phyloP scores from a whole-genome alignment of 2,329 filamentous ascomycete species.

The Fusarium verticillioides region DNA sequence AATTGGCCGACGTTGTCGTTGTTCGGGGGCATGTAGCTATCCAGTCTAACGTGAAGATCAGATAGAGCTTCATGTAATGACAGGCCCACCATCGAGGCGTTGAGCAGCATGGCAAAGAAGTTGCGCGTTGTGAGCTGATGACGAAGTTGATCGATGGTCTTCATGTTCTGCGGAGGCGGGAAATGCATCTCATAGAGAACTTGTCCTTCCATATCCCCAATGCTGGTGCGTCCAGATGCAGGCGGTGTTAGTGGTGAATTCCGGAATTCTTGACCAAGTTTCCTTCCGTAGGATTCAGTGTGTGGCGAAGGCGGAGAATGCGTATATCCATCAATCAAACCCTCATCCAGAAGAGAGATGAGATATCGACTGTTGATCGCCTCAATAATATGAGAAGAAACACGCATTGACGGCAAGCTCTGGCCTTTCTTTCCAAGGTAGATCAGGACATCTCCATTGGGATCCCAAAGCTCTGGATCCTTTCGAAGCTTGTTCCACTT shows the following conservation, averaged over 20 bases:
- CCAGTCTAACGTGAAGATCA: conserved; percentile 70
- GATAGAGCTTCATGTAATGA: conserved; percentile 71
- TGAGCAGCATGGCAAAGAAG: conserved; percentile 73
- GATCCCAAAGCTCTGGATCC: conserved; percentile 70
- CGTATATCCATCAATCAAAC: conserved; percentile 58
- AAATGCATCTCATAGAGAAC: conserved; percentile 73
- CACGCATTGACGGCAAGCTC: conserved; percentile 62
- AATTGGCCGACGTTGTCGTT: conserved; percentile 68
- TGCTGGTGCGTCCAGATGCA: conserved; percentile 55
- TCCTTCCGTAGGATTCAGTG: conserved; percentile 53
- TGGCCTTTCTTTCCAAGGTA: conserved; percentile 62
- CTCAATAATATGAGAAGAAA: conserved; percentile 69
- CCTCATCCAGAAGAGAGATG: conserved; percentile 64
- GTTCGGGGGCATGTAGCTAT: conserved; percentile 66
- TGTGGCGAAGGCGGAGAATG: conserved; percentile 55
- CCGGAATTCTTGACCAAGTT: conserved; percentile 10
- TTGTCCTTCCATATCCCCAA: conserved; percentile 58
- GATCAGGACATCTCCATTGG: conserved; percentile 68
- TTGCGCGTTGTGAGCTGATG: conserved; percentile 76
- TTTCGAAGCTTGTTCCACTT: conserved; percentile 68
- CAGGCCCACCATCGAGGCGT: conserved; percentile 72
- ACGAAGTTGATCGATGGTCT: conserved; percentile 60
- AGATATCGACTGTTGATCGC: conserved; percentile 66
- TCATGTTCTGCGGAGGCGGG: conserved; percentile 63
- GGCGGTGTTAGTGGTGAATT: conserved; percentile 46